Evolutionary conservation across 768 basidiomycete genomes (phyloP).

Genomic region (Pholiota conissans): DNA sequence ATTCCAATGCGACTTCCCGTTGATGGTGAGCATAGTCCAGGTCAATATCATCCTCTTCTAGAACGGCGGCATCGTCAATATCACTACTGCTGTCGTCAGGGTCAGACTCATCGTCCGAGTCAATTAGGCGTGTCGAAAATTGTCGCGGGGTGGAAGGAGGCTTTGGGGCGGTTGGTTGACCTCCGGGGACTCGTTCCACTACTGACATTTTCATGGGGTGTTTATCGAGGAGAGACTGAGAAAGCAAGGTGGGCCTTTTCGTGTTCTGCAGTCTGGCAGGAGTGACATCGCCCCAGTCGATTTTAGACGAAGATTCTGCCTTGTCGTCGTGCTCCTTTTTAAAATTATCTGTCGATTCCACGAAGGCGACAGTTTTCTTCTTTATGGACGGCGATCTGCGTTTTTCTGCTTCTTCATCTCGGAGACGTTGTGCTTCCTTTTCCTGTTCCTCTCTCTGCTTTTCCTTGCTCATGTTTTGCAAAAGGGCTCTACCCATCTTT

Average conservation of each 20-base stretch:
- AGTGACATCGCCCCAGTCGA: conserved; percentile 57
- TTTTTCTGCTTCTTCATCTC: conserved; percentile 27
- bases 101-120: conserved; percentile 74
- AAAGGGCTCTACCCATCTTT: conserved; percentile 74
- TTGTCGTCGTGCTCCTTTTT: conserved; percentile 18
- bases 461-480: conserved; percentile 44
- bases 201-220: conserved; percentile 68
- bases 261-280: conserved; percentile 46
- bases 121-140: conserved; percentile 24
- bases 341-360: conserved; percentile 32
- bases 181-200: conserved; percentile 58
- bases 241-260: conserved; percentile 35
- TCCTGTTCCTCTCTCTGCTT: conserved; percentile 38
- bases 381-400: conserved; percentile 30
- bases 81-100: conserved; percentile 34
- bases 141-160: conserved; percentile 19
- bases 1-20: conserved; percentile 73
- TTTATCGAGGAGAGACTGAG: conserved; percentile 32
- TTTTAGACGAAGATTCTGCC: conserved; percentile 17
- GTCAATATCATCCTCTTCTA: conserved; percentile 52
- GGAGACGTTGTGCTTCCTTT: conserved; percentile 30
- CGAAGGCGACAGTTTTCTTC: conserved; percentile 71
- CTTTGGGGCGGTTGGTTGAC: conserved; percentile 17
- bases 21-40: conserved; percentile 66
- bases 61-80: conserved; percentile 34